phyloP scores from a whole-genome alignment of 2,329 filamentous ascomycete genomes.

The Ceratocystis variospora region DNA sequence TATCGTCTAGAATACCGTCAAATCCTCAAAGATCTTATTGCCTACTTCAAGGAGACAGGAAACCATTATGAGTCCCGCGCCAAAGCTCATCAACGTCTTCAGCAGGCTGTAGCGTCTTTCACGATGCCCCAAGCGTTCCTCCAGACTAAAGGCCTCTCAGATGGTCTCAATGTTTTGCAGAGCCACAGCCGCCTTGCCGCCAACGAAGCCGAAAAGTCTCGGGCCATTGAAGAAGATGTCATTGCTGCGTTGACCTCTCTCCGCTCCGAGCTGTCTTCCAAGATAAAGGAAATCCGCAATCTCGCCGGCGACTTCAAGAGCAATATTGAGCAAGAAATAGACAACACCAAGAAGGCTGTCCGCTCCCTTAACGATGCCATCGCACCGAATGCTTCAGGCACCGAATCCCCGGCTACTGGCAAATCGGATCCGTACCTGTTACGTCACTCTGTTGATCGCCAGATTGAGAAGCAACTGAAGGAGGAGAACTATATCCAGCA shows the following conservation, averaged over 20 bases:
- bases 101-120: conserved; percentile 72
- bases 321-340: conserved; percentile 88
- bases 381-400: conserved; percentile 64
- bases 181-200: conserved; percentile 72
- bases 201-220: conserved; percentile 71
- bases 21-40: conserved; percentile 82
- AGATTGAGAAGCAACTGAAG: conserved; percentile 83
- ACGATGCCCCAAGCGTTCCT: conserved; percentile 63
- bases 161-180: conserved; percentile 68
- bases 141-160: conserved; percentile 67
- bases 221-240: conserved; percentile 82
- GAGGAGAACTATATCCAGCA: conserved; percentile 96
- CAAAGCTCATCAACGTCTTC: conserved; percentile 70
- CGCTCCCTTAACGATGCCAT: conserved; percentile 69
- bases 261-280: conserved; percentile 77
- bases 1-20: conserved; percentile 67
- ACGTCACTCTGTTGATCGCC: conserved; percentile 70
- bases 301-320: conserved; percentile 94
- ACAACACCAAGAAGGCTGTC: conserved; percentile 65
- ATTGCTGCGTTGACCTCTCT: conserved; percentile 75
- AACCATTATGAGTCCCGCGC: conserved; percentile 73
- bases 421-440: conserved; percentile 89
- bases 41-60: conserved; percentile 88
- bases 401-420: conserved; percentile 52
- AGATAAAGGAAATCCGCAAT: conserved; percentile 96